Base-by-base conservation (phyloP, 2,329 filamentous ascomycete genomes). In the Esteya vermicola region DNA sequence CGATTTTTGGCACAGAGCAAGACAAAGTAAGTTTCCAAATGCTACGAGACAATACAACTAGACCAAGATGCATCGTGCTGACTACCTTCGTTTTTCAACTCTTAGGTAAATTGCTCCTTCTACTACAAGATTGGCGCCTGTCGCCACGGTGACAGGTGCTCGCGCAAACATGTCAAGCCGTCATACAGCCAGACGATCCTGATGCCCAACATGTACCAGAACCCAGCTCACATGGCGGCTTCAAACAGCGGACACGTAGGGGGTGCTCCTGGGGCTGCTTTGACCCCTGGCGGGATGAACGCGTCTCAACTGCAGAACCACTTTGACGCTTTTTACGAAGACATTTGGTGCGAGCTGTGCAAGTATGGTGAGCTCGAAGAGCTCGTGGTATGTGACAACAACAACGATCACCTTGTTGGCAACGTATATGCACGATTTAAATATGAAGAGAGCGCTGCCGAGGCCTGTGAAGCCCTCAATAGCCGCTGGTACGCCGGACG, bases 91-190 rank as follows among this genome's bases (percentile, higher is more conserved):
- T 13, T 37, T n/a, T n/a, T 21, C 13, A 28, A 16, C 18, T 32
- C 39, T 52, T 54, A 54, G 52, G 88, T 95, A 69, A 95, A 96
- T 75, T 95, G 91, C 75, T 91, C 83, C 43, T 98, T 98, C 76
- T 98, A 98, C 78, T 88, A 95, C 82, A 98, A 98, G 70, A 98
- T 98, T 62, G 91, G 91, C 59, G 91, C 91, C 40, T 98, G 91
- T 70, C 81, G 91, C 47, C 91, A 98, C 71, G 91, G 91, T 58
- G 91, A 98, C 66, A 85, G 91, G 56, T 98, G 91, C 73, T 93
- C 84, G 46, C 81, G 91, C 53, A 98, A 98, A 64, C 91, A 98
- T 64, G 91, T 98, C 69, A 98, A 98, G 68, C 91, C 91, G 1
- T 94, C 86, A 19, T 98, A 98, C 75, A 83, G 76, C 48, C 91